Percentiles rank a stretch among this genome's conserved stretches.
These are phyloP conservation scores for Geranium incanum DNA, from an alignment of 441 rosid species.

Conservation along the genomic window DNA sequence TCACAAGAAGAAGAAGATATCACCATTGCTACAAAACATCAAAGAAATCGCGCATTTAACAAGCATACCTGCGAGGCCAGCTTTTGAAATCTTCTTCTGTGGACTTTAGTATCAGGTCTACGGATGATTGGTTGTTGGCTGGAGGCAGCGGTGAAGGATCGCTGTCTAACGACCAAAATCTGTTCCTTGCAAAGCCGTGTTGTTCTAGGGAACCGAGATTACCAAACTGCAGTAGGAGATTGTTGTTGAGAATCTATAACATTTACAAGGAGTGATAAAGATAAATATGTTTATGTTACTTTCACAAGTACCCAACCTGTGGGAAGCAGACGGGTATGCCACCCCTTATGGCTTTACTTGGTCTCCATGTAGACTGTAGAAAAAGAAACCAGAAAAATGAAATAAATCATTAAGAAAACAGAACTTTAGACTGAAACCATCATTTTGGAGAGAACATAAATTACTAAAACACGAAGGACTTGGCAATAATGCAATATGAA, in stretches of 20 bases:
- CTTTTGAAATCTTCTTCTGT: conserved; percentile 44
- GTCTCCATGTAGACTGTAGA: conserved; percentile 40
- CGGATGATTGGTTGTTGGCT: conserved; percentile 37
- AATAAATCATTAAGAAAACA: too few species aligned
- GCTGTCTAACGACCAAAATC: conserved; percentile 43
- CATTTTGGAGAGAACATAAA: too few species aligned
- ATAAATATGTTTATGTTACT: conserved; percentile 1
- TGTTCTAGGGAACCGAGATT: conserved; percentile 56
- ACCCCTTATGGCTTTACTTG: conserved; percentile 57
- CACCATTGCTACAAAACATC: conserved; percentile 13
- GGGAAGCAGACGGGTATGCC: conserved; percentile 65
- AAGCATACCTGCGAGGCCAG: conserved; percentile 55
- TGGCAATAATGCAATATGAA: too few species aligned
- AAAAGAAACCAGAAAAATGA: conserved; percentile 1
- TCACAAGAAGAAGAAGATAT: conserved; percentile 5
- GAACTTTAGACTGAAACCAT: too few species aligned
- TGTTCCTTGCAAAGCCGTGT: conserved; percentile 92
- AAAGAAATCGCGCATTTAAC: background rate
- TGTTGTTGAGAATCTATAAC: conserved; percentile 8
- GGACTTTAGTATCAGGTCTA: conserved; percentile 41
- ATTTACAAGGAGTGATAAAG: conserved; percentile 2
- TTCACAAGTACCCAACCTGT: conserved; percentile 20
- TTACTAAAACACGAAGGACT: too few species aligned
- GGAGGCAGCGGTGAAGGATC: conserved; percentile 51
- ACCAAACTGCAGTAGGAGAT: conserved; percentile 47